Evolutionary conservation across 495 filamentous ascomycete genomes (phyloP), one percentile per base, ranked within the genome.

Genomic region (Penicillium crystallinum): DNA sequence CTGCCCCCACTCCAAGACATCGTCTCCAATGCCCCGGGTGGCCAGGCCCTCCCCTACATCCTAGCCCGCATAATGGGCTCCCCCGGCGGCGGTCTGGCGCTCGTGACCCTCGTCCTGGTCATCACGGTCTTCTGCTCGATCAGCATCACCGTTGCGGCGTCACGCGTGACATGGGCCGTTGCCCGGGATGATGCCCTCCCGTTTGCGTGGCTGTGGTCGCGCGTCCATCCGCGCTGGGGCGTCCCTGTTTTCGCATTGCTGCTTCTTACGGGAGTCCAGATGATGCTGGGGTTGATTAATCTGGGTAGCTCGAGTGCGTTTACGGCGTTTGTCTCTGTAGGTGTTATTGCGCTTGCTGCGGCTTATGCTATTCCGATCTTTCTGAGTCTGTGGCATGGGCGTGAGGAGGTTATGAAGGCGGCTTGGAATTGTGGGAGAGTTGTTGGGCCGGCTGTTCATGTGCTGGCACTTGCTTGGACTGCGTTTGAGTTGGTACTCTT

Each of bases 41-140:
- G 49, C 35, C 76, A 78, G 48, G 72, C 73, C 23, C 58, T 78
- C 1, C 75, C 75, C 0, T 78, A 77, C 34, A 76, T 79, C 58
- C 68, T 79, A 36, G 62, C 73, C 49, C 51, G 47, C 2, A 72
- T 78, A 7, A 78, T 75, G 72, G 76, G 74, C 29, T 62, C 56
- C 0, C 69, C 72, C 2, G 72, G 64, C 15, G 85, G 71, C 48
- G 75, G 82, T 0, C 49, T 77, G 0, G 73, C 52, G 1, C 71
- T 78, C 22, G 65, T 62, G 7, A 71, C 73, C 59, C 63, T 77
- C 4, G 70, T 89, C 34, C 75, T 90, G 2, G 76, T 84, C 22
- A 83, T 90, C 57, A 66, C 67, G 6, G 77, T 86, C 54, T 81
- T 85, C 56, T 84, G 81, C 59, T 81, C 79, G 10, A 81, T 80